These are phyloP conservation scores for Fraxinus pennsylvanica DNA, from an alignment of 257 asterid species.

Conservation along the genomic window DNA sequence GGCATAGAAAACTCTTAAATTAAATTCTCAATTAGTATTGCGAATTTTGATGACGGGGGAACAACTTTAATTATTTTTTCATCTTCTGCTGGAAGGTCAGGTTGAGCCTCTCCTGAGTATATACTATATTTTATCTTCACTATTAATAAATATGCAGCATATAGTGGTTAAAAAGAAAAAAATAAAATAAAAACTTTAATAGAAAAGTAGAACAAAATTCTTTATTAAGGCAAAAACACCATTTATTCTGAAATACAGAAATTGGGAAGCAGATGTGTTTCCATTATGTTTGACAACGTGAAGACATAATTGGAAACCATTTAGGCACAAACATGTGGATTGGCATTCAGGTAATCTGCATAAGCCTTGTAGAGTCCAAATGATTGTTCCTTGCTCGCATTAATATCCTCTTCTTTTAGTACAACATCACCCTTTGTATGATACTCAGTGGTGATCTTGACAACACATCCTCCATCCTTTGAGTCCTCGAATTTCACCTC, in stretches of 20 bases:
- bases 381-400: slow-evolving; percentile 6
- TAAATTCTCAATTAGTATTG: too few relatives aligned
- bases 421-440: slow-evolving; percentile 29
- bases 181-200: too few relatives aligned
- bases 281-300: neutral
- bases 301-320: neutral
- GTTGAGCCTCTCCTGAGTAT: too few relatives aligned
- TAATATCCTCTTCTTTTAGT: slow-evolving; percentile 15
- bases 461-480: slow-evolving; percentile 33
- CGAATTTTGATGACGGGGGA: too few relatives aligned
- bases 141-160: too few relatives aligned
- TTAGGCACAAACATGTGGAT: slow-evolving; percentile 36
- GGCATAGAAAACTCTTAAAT: too few relatives aligned
- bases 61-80: too few relatives aligned
- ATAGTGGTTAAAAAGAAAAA: neutral
- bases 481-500: slow-evolving; percentile 32
- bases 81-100: too few relatives aligned
- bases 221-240: slow-evolving; percentile 13
- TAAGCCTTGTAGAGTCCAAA: slow-evolving; percentile 22
- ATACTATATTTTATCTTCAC: too few relatives aligned
- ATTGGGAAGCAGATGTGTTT: neutral
- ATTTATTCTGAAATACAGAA: neutral
- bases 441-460: slow-evolving; percentile 29
- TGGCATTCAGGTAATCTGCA: slow-evolving; percentile 33
- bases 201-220: neutral